These are phyloP conservation scores for Collybia nuda DNA, from an alignment of 768 basidiomycete species.

Conservation along the genomic window DNA sequence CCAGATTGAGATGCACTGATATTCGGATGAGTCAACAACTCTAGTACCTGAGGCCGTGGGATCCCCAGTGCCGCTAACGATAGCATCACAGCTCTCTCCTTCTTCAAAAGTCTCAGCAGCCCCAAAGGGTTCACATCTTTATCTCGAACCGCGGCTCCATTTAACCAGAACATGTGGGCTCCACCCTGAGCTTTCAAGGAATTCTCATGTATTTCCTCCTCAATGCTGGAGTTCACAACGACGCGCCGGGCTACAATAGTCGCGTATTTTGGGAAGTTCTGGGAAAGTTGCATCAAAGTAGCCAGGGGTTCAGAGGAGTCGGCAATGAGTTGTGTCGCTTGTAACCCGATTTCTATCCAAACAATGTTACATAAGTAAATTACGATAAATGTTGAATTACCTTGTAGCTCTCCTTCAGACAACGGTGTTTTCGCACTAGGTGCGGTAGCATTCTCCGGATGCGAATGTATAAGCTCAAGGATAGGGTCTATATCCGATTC, in stretches of 20 bases:
- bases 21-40: constrained; percentile 65
- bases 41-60: constrained; percentile 61
- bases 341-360: constrained; percentile 60
- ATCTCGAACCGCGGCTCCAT: constrained; percentile 62
- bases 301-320: constrained; percentile 53
- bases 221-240: constrained; percentile 45
- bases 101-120: constrained; percentile 68
- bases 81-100: constrained; percentile 64
- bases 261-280: constrained; percentile 90
- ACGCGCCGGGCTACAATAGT: constrained; percentile 73
- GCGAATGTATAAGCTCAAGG: constrained; percentile 34
- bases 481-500: constrained; percentile 32
- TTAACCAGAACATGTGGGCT: constrained; percentile 71
- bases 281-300: constrained; percentile 67
- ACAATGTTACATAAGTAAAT: constrained; percentile 1
- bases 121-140: constrained; percentile 73
- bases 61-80: constrained; percentile 66
- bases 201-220: constrained; percentile 58
- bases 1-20: constrained; percentile 54
- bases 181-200: constrained; percentile 52
- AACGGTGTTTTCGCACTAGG: constrained; percentile 43
- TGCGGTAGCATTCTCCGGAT: constrained; percentile 37
- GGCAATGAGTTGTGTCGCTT: constrained; percentile 75
- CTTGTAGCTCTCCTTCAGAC: constrained; percentile 50
- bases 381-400: constrained; percentile 30